Base-by-base conservation (phyloP, 2,329 filamentous ascomycete genomes). In the Zymoseptoria crescenta region DNA sequence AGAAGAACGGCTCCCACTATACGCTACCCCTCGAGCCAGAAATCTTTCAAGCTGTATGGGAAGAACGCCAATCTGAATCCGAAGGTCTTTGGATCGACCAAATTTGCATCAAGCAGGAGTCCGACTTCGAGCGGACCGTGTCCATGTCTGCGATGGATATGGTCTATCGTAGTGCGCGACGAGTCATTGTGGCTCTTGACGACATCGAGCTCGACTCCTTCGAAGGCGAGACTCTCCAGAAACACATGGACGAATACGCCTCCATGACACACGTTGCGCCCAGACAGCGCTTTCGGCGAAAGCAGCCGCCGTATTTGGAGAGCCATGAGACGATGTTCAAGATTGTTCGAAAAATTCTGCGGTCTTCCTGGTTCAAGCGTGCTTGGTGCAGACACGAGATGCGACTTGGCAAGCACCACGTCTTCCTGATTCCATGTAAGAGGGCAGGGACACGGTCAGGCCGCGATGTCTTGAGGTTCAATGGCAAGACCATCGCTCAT, bases 371-470 rank as follows among this genome's bases (percentile, higher is more conserved):
- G 74, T 78, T 77, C 62, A 72, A 73, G 54, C 68, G 76, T 49
- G 76, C 76, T 8, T 78, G 76, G 76, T 78, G 76, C 58, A 65
- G 72, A 53, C 74, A 77, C 59, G 76, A 78, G 65, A 75, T 78
- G 74, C 66, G 71, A 27, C 66, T 76, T 52, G 74, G 72, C 5
- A 69, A 70, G 50, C 68, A 71, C 29, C 74, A 75, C 59, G 66
- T 78, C 13, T 77, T 78, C 59, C 65, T 78, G 0, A 64, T 77
- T 4, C 73, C 74, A 13, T 75, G 73, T 57, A 65, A 67, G 3
- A 63, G 66, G 21, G 54, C 64, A 8, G 66, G 61, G 4, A 56
- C 56, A 6, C 61, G 54, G 53, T 56, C 56, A 4, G 64, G 63
- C 8, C 61, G 63, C 1, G 69, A 61, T n/a, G 65, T 72, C 0